Evolutionary conservation across 345 rosid species (phyloP).

Genomic region (thale cress (Arabidopsis thaliana)): TAIR10.1 NC_003075.7:7510501-7511000

Average conservation of each 20-base stretch:
- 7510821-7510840: slow-evolving; percentile 76
- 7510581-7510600: neutral
- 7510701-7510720: neutral
- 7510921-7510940: slow-evolving; percentile 39
- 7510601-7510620: neutral
- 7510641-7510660: no score
- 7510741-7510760: neutral
- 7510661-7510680: neutral
- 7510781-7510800: slow-evolving; percentile 44
- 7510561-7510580: slow-evolving; percentile 11
- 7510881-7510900: slow-evolving; percentile 50
- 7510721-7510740: neutral
- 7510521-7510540: neutral
- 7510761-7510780: slow-evolving; percentile 5
- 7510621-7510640: no score
- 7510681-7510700: slow-evolving; percentile 16
- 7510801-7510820: slow-evolving; percentile 55
- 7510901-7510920: slow-evolving; percentile 67
- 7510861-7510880: slow-evolving; percentile 46
- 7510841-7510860: slow-evolving; percentile 59
- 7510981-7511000: slow-evolving; percentile 48
- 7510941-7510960: slow-evolving; percentile 45
- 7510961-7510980: slow-evolving; percentile 52
- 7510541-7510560: neutral
- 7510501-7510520: neutral